Percentiles rank a stretch among this genome's conserved stretches.
phyloP scores from a whole-genome alignment of 257 asterid genomes.

The Nicotiana noctiflora region DNA sequence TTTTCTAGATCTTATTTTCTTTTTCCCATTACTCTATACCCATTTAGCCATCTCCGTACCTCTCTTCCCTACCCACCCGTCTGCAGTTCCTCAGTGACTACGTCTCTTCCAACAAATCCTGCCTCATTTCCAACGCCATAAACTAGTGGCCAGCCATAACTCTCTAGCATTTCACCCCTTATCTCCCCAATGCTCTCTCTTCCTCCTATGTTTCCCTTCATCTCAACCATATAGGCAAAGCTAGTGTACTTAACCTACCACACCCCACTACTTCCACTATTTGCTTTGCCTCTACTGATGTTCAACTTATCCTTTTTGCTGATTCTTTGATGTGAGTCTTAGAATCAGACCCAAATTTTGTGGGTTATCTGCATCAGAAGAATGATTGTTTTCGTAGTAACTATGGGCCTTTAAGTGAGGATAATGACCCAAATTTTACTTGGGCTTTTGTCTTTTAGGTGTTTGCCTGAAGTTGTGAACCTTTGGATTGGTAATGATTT shows the following conservation, averaged over 20 bases:
- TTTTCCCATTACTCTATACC: too few species aligned
- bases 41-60: too few species aligned
- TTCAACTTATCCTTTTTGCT: constrained; percentile 40
- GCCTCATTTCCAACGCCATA: constrained; percentile 69
- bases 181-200: constrained; percentile 58
- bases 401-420: constrained; percentile 47
- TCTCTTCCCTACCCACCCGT: too few species aligned
- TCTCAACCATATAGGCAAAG: constrained; percentile 79
- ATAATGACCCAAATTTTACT: constrained; percentile 49
- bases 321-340: constrained; percentile 47
- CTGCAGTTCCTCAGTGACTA: too few species aligned
- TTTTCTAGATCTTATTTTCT: too few species aligned
- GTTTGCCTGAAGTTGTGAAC: constrained; percentile 83
- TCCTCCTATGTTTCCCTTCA: constrained; percentile 70
- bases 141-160: constrained; percentile 76
- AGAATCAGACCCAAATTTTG: constrained; percentile 22
- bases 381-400: constrained; percentile 80
- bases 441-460: constrained; percentile 80
- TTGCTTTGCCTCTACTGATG: constrained; percentile 81
- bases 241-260: constrained; percentile 52
- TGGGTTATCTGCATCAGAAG: constrained; percentile 87
- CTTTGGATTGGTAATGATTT: constrained; percentile 67
- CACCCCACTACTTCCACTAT: constrained; percentile 42
- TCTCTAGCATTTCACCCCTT: constrained; percentile 50
- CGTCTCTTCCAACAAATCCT: constrained; percentile 65